Base-by-base conservation (phyloP, 2,329 filamentous ascomycete genomes). In the Annulohypoxylon truncatum region DNA sequence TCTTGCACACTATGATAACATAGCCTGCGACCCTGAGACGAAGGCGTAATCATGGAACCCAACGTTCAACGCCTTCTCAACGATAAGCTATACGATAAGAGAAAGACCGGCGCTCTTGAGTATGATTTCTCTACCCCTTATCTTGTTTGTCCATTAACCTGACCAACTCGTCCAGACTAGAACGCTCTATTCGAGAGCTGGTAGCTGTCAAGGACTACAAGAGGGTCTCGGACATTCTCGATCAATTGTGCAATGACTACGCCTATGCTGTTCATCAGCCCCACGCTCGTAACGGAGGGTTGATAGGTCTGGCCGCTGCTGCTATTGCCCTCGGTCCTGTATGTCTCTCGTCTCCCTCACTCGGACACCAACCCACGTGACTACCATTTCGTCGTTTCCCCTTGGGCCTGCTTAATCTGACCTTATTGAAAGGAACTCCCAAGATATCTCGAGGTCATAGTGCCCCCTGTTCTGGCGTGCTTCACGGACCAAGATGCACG, bases 11-110 rank as follows among this genome's bases (percentile, higher is more conserved):
- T 55, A 67, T 67, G 67, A 33, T 58, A 58, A 62, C 46, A 55
- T 68, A 53, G 47, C 48, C 38, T 53, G 52, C 55, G 56, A 63
- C 53, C 50, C 6, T 10, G 44, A 31, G 29, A 54, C 51, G 38
- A 61, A 57, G 48, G 61, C 59, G 40, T 62, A 75, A 76, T 63
- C 75, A 97, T 98, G 94, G 95, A 98, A 83, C 85, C 88, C 76
- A 90, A 90, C 77, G 93, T 97, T 78, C 93, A 96, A 81, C 92
- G 95, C 74, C 87, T 94, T 72, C 85, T 99, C 77, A 97, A 96
- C 78, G 96, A 99, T 82, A 99, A 97, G 87, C 90, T 98, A 77
- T 99, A 99, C 80, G 96, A 99, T 78, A 97, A 96, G 84, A 89
- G 96, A 78, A 99, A 99, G 81, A 90, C 94, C 76, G 96, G 96